These are phyloP conservation scores for Phaffomyces antillensis DNA, from an alignment of 805 yeast species.

Conservation along the genomic window DNA sequence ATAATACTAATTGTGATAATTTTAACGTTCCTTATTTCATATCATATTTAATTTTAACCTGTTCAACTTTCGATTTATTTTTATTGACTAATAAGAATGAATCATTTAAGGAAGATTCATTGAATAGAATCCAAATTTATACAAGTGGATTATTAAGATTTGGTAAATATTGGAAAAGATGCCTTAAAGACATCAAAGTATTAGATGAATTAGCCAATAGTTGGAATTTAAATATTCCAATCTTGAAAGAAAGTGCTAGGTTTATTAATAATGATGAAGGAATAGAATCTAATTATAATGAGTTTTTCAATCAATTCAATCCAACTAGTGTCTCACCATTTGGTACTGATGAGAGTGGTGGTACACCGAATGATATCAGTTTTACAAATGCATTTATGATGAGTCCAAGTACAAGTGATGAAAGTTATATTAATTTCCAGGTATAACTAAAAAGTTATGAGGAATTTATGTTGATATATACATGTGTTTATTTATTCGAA, in stretches of 20 bases:
- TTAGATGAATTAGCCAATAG: slow-evolving; percentile 19
- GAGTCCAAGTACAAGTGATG: background rate
- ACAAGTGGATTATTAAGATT: slow-evolving; percentile 20
- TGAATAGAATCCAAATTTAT: slow-evolving; percentile 15
- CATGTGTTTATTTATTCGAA: too few relatives aligned
- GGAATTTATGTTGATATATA: too few relatives aligned
- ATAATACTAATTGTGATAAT: background rate
- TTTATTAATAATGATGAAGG: background rate
- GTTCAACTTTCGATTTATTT: slow-evolving; percentile 28
- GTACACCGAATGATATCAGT: background rate
- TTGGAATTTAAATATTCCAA: slow-evolving; percentile 17
- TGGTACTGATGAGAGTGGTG: background rate
- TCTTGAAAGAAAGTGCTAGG: background rate
- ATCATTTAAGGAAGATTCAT: slow-evolving; percentile 15
- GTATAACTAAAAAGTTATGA: too few relatives aligned
- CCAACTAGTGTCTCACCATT: background rate
- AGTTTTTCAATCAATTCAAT: slow-evolving; percentile 1
- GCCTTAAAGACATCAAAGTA: slow-evolving; percentile 25
- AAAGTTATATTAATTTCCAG: background rate
- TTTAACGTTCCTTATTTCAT: slow-evolving; percentile 25
- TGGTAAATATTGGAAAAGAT: slow-evolving; percentile 25
- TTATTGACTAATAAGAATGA: slow-evolving; percentile 22
- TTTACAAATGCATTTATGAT: background rate
- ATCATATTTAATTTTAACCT: slow-evolving; percentile 26
- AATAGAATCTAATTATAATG: background rate